Evolutionary conservation across 192 early-diverging fungal species (phyloP), one percentile per base, ranked within the genome.

Genomic region (Phlyctochytrium planicorne): DNA sequence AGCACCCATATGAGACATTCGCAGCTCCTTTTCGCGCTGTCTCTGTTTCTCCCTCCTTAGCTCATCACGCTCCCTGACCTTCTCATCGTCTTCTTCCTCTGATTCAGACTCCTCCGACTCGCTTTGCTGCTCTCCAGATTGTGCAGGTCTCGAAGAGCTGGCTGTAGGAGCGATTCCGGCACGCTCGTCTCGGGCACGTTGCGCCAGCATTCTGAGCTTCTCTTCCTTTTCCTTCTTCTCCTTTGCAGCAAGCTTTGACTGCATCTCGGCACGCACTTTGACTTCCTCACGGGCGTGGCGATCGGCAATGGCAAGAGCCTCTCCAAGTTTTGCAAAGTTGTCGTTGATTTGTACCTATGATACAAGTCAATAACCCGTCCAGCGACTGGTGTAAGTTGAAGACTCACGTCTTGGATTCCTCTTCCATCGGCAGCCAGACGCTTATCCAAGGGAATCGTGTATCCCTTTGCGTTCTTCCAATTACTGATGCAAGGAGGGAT

Each of bases 401-500:
- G 81, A 52, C 78, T 62, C 12, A 90, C 83, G 60, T 97, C 92
- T 80, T 98, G 94, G 30, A 96, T 68, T 20, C 97, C 97, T 60
- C 96, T 88, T 29, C 94, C 97, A 73, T 99, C 97, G 17, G 93
- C 90, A 0, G 97, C 97, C 67, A 99, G 80, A 53, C 97, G 93
- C 78, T 99, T 99, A 78, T 99, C 97, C 37, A 99, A 80, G 17
- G 97, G 93, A 65, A 99, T 98, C 6, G 97, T 99, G 74, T 94
- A 99, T 34, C 97, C 97, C 71, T 99, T 97, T 59, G 94, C 92
- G 81, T 99, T 99, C 82, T 98, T 99, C 97, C 97, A 99, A 76
- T 98, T 99, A 67, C 91, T 93, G 50, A 99, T 96, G 69, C 92
- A 96, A n/a, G 97, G 97, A 50, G 97, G 97, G 59, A 99, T 94